Evolutionary conservation across 1,284 basidiomycete species (phyloP).

Genomic region (Cutaneotrichosporon sp.): DNA sequence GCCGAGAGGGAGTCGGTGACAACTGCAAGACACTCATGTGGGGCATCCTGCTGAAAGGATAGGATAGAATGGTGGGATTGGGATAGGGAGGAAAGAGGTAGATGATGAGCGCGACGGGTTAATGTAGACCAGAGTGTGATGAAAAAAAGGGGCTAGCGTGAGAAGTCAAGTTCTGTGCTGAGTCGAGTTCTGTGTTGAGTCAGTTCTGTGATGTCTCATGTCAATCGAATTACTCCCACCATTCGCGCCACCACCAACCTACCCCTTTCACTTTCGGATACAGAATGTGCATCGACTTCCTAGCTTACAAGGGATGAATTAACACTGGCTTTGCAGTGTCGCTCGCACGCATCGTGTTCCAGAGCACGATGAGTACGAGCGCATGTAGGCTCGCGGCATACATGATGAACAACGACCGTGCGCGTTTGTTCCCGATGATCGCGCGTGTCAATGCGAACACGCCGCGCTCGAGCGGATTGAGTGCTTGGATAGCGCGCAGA

Average conservation of each 20-base stretch:
- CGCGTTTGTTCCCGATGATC: constrained; percentile 82
- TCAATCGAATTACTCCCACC: neutral
- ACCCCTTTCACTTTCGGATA: neutral
- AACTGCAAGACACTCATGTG: neutral
- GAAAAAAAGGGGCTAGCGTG: neutral
- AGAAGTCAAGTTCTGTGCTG: neutral
- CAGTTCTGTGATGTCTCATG: neutral
- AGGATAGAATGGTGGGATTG: neutral
- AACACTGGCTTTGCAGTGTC: constrained; percentile 16
- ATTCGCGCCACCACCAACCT: neutral
- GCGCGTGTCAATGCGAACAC: constrained; percentile 80
- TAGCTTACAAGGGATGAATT: neutral
- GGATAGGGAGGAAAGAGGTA: neutral
- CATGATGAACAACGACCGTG: constrained; percentile 58
- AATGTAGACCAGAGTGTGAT: neutral
- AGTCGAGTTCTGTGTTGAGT: neutral
- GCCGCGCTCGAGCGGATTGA: constrained; percentile 87
- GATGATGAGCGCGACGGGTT: no score
- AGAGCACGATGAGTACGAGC: constrained; percentile 48
- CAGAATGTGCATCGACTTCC: neutral
- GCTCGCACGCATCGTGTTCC: constrained; percentile 47
- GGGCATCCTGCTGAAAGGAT: neutral
- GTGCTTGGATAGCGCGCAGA: constrained; percentile 81
- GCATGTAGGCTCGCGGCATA: constrained; percentile 48
- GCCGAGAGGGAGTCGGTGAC: neutral